phyloP scores from a whole-genome alignment of 495 filamentous ascomycete species.

The Amniculicola lignicola region DNA sequence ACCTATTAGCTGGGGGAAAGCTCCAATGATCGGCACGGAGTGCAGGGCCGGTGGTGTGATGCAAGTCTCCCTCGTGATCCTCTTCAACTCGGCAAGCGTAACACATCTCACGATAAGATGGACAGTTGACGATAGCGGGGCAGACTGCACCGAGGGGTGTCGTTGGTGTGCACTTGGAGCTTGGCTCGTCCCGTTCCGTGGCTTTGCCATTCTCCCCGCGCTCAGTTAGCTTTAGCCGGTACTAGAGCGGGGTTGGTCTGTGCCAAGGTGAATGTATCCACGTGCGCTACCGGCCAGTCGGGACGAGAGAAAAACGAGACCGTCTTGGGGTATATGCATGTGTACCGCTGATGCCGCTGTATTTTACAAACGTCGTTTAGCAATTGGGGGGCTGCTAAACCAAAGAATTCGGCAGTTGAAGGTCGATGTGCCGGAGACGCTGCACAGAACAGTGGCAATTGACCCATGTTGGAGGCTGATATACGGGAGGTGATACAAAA shows the following conservation, averaged over 20 bases:
- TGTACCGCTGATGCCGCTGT: constrained; percentile 12
- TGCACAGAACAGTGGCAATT: background rate
- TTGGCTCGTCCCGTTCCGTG: constrained; percentile 17
- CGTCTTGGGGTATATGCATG: background rate
- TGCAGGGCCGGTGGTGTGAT: background rate
- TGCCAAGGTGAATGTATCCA: constrained; percentile 20
- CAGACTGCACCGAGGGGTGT: constrained; percentile 6
- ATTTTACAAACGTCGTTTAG: constrained; percentile 6
- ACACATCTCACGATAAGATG: background rate
- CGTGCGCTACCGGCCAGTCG: constrained; percentile 10
- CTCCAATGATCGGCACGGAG: background rate
- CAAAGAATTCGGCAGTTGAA: too few relatives aligned
- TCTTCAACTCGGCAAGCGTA: background rate
- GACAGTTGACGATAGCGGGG: background rate
- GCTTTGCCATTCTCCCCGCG: background rate
- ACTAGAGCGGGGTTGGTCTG: constrained; percentile 9
- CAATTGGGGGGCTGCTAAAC: too few relatives aligned
- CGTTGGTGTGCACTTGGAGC: background rate
- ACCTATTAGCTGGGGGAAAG: too few relatives aligned
- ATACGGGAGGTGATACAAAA: too few relatives aligned
- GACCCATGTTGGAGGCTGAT: too few relatives aligned
- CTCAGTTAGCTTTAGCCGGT: constrained; percentile 5
- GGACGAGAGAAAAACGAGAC: background rate
- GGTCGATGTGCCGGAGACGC: too few relatives aligned
- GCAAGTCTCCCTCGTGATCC: background rate